Evolutionary conservation across 2,329 filamentous ascomycete species (phyloP), one percentile per base, ranked within the genome.

Genomic region (Lachnellula occidentalis): DNA sequence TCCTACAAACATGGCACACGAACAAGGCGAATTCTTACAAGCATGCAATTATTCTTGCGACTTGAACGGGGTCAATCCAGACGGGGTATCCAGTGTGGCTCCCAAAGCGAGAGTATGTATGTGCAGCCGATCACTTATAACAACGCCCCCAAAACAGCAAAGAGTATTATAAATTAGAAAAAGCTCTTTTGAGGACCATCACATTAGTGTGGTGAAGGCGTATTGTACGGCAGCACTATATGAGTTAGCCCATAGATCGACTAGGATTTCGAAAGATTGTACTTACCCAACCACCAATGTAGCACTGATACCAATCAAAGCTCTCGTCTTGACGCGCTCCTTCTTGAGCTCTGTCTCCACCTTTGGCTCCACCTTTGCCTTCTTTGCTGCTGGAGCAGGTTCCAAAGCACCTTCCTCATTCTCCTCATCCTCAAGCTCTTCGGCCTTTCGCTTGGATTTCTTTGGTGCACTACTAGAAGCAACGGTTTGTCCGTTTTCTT

Each of bases 251-350:
- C 24, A 11, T 11, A 15, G 22, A 22, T 37, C 17, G 3, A 5
- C 8, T 31, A 34, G n/a, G 19, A 31, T 43, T 21, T 24, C 7
- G 8, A 27, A 8, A 42, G 36, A 37, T 17, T 34, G 8, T 5
- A 36, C 91, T 76, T 82, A 97, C 94, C 92, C 92, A 71, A 96
- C 81, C 54, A 89, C 90, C 70, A 96, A 79, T 46, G 90, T 94
- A 55, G 90, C 90, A 59, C 86, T 89, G 51, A 97, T 82, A 55
- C 94, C 92, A 59, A 95, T 80, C 58, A 96, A 76, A 46, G 94
- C 90, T 68, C 91, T 83, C 72, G 86, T 90, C 73, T 90, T 86
- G 61, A 96, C 90, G 67, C 85, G 88, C 73, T 95, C 87, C 74
- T 90, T 92, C 71, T 86, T 86, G 62, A 95, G 71, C 72, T 94